Evolutionary conservation across 2,329 filamentous ascomycete species (phyloP).

Genomic region (Ophiostoma sp.): DNA sequence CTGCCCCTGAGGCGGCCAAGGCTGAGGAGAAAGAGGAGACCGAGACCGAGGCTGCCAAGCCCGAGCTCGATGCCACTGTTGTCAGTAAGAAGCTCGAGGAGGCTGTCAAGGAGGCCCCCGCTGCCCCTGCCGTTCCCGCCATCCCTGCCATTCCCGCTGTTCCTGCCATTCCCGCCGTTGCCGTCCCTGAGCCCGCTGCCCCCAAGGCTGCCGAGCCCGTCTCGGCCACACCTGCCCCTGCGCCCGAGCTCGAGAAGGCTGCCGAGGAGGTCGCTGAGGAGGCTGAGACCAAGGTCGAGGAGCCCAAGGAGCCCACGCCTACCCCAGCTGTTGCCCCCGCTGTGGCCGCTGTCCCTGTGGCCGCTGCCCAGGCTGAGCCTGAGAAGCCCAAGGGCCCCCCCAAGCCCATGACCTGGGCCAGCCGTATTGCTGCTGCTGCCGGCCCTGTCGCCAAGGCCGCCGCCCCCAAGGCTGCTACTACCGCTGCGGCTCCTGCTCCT

Average conservation of each 20-base stretch:
- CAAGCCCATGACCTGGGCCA: slow-evolving; percentile 72
- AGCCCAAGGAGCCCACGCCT: slow-evolving; percentile 59
- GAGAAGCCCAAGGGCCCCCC: slow-evolving; percentile 44
- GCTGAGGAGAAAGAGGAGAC: slow-evolving; percentile 33
- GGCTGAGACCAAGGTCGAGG: slow-evolving; percentile 53
- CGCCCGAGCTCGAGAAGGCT: slow-evolving; percentile 47
- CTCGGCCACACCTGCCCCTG: slow-evolving; percentile 23
- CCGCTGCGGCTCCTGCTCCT: slow-evolving; percentile 50
- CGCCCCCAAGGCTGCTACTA: slow-evolving; percentile 49
- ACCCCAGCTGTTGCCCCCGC: slow-evolving; percentile 47
- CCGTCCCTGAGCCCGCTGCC: slow-evolving; percentile 35
- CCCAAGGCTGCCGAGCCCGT: slow-evolving; percentile 34
- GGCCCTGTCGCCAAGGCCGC: slow-evolving; percentile 45
- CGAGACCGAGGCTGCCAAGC: slow-evolving; percentile 41
- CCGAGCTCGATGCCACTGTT: slow-evolving; percentile 42
- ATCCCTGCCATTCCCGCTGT: slow-evolving; percentile 38
- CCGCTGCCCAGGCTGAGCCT: slow-evolving; percentile 41
- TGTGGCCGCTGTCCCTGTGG: slow-evolving; percentile 51
- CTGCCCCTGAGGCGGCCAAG: slow-evolving; percentile 29
- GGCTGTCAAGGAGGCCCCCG: slow-evolving; percentile 35
- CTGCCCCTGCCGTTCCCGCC: slow-evolving; percentile 33
- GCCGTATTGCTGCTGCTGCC: slow-evolving; percentile 56
- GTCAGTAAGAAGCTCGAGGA: slow-evolving; percentile 76
- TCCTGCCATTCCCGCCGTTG: slow-evolving; percentile 38
- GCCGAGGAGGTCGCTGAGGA: slow-evolving; percentile 51